A percentile compares a stretch with the other conserved stretches of the same genome.
These are phyloP conservation scores for Piromyces sp. DNA, from an alignment of 192 early-diverging fungal species.

Conservation along the genomic window DNA sequence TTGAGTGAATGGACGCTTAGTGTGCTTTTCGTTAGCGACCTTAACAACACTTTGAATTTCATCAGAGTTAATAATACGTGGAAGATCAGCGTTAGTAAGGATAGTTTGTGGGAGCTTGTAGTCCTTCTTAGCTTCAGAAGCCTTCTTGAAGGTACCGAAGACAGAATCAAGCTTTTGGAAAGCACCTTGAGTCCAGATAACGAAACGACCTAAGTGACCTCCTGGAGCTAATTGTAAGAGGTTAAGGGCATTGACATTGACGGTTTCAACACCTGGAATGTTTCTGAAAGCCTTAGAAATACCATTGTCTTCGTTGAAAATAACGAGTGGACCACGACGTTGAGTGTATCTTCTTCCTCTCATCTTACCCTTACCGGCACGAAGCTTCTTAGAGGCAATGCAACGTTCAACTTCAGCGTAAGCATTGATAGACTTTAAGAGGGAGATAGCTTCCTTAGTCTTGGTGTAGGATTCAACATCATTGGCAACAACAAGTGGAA, in stretches of 20 bases:
- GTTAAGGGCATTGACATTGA: slow-evolving; percentile 78
- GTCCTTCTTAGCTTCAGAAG: slow-evolving; percentile 75
- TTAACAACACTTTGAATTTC: slow-evolving; percentile 90
- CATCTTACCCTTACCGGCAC: slow-evolving; percentile 92
- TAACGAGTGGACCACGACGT: slow-evolving; percentile 89
- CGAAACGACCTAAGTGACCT: slow-evolving; percentile 95
- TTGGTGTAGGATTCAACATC: slow-evolving; percentile 65
- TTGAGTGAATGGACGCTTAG: slow-evolving; percentile 85
- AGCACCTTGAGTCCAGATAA: slow-evolving; percentile 93
- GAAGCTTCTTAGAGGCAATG: slow-evolving; percentile 81
- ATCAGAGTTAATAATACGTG: slow-evolving; percentile 87
- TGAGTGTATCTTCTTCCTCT: slow-evolving; percentile 90
- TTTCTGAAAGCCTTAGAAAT: slow-evolving; percentile 91
- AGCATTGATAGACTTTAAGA: slow-evolving; percentile 83
- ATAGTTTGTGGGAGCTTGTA: slow-evolving; percentile 71
- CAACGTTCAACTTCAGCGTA: slow-evolving; percentile 91
- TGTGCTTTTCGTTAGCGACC: slow-evolving; percentile 54
- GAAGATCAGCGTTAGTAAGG: slow-evolving; percentile 86
- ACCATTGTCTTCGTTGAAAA: slow-evolving; percentile 87
- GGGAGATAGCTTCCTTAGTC: slow-evolving; percentile 82
- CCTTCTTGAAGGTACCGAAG: slow-evolving; percentile 70
- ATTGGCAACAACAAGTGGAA: slow-evolving; percentile 76
- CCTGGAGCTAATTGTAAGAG: slow-evolving; percentile 96
- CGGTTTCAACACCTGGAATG: slow-evolving; percentile 93
- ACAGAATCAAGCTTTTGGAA: slow-evolving; percentile 82